Conservation (phyloP, 2,329 filamentous ascomycete genomes). For the Exophiala xenobiotica region DNA sequence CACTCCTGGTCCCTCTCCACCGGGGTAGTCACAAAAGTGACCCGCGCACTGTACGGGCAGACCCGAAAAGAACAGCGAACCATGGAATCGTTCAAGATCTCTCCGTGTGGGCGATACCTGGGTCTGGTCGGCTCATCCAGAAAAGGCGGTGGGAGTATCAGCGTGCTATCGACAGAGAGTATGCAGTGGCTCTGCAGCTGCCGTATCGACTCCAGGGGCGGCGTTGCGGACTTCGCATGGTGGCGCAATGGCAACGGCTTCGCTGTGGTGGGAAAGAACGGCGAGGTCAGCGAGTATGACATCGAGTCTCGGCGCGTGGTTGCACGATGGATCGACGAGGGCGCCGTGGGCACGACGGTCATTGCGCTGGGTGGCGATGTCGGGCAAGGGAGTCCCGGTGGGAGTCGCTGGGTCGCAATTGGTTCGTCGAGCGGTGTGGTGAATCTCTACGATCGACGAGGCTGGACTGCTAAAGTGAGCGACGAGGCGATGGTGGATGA, state of each 20-base stretch:
- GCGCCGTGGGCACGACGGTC: constrained; percentile 80
- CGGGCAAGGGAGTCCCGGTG: constrained; percentile 54
- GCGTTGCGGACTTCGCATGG: constrained; percentile 90
- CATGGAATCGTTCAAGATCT: constrained; percentile 88
- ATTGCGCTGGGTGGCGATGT: constrained; percentile 66
- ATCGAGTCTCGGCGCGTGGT: constrained; percentile 67
- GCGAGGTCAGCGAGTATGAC: constrained; percentile 88
- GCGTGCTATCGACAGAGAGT: constrained; percentile 74
- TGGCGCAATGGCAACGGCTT: constrained; percentile 82
- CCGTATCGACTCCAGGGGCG: constrained; percentile 75
- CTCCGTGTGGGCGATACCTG: constrained; percentile 82
- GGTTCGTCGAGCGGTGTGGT: constrained; percentile 85
- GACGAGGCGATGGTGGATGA: constrained; percentile 46
- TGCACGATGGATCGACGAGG: constrained; percentile 85
- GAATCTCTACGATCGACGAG: constrained; percentile 83
- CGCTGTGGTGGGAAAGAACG: constrained; percentile 78
- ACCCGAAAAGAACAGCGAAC: constrained; percentile 68
- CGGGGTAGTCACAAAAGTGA: constrained; percentile 79
- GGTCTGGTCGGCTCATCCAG: constrained; percentile 74
- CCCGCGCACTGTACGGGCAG: constrained; percentile 62
- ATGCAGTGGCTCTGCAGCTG: constrained; percentile 86
- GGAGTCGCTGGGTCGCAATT: constrained; percentile 84
- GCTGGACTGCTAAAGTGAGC: constrained; percentile 13
- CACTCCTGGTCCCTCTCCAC: constrained; percentile 88
- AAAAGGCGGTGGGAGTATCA: constrained; percentile 86